Base-by-base conservation (phyloP, 768 basidiomycete species). In the Psilocybe tampanensis region DNA sequence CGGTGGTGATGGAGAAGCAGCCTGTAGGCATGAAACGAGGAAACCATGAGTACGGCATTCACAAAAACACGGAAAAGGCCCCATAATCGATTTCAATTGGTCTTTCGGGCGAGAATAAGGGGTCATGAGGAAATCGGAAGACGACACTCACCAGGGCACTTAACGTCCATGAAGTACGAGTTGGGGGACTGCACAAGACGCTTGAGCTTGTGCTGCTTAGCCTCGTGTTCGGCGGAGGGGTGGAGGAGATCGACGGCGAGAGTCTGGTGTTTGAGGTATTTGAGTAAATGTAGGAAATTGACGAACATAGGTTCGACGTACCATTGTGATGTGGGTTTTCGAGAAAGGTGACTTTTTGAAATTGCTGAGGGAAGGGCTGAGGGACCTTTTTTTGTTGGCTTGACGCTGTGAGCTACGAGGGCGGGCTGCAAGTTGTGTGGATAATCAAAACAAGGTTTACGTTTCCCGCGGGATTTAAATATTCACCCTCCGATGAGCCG, bases 141-240 rank as follows among this genome's bases (percentile, higher is more conserved):
- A 47, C 45, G 52, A 47, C 23, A 78, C 88, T 58, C 60, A 94
- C 93, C 95, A 67, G 96, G 89, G 80, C 96, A 98, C 78, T 98
- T 99, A 68, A 98, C 95, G 70, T 99, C 97, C 97, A 99, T 98
- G 80, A 98, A 98, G 80, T 93, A 98, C 33, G 96, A 98, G 80
- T 98, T 94, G 63, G 97, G 97, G 52, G 89, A 89, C 79, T 98
- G 97, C 66, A 99, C 97, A 68, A 98, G 89, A 74, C 95, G 90
- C 86, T 99, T 98, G 76, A 98, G 92, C 85, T 98, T 98, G 90
- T 98, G 96, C 75, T 86, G 89, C 75, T 82, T 88, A 76, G 80
- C 88, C 80, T 96, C 92, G 67, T 85, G 76, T 73, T 94, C 92
- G 64, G 85, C 76, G 58, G 94, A 90, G 66, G 94, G 96, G 88